phyloP scores from a whole-genome alignment of 1,284 basidiomycete species.

The Tylopilus sp. region DNA sequence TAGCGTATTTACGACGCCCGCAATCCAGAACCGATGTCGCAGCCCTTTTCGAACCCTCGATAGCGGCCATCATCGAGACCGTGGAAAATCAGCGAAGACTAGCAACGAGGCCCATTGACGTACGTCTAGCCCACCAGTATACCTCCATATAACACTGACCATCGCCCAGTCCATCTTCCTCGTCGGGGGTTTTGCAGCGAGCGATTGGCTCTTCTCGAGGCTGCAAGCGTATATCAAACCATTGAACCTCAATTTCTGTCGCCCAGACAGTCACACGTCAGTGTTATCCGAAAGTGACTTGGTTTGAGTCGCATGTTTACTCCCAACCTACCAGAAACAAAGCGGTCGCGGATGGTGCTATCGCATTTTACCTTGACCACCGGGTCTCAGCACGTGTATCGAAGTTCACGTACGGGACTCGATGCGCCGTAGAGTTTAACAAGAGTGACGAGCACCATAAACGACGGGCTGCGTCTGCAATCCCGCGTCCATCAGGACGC shows the following conservation, averaged over 20 bases:
- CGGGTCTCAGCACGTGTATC: conserved; percentile 35
- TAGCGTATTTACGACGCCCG: conserved; percentile 23
- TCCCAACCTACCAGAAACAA: conserved; percentile 19
- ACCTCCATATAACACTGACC: conserved; percentile 1
- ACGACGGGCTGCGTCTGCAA: conserved; percentile 20
- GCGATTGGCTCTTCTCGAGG: conserved; percentile 35
- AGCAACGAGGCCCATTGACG: conserved; percentile 28
- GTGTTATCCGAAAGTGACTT: conserved; percentile 7
- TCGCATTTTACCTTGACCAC: conserved; percentile 37
- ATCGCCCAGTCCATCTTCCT: conserved; percentile 34
- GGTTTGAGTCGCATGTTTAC: not conserved
- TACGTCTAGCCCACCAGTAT: conserved; percentile 12
- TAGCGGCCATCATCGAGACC: conserved; percentile 33
- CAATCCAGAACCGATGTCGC: conserved; percentile 32
- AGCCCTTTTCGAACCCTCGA: conserved; percentile 40
- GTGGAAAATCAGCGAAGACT: conserved; percentile 32
- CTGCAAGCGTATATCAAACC: conserved; percentile 27
- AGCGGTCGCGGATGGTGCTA: conserved; percentile 37
- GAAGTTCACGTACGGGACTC: conserved; percentile 36
- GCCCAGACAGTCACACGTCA: conserved; percentile 47
- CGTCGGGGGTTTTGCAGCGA: conserved; percentile 41
- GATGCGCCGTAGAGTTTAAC: conserved; percentile 28
- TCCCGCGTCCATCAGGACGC: conserved; percentile 32
- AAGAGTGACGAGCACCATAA: conserved; percentile 32
- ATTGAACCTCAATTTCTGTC: conserved; percentile 36